Base-by-base conservation (phyloP, 1,284 basidiomycete genomes). In the Cryptococcus sp. region DNA sequence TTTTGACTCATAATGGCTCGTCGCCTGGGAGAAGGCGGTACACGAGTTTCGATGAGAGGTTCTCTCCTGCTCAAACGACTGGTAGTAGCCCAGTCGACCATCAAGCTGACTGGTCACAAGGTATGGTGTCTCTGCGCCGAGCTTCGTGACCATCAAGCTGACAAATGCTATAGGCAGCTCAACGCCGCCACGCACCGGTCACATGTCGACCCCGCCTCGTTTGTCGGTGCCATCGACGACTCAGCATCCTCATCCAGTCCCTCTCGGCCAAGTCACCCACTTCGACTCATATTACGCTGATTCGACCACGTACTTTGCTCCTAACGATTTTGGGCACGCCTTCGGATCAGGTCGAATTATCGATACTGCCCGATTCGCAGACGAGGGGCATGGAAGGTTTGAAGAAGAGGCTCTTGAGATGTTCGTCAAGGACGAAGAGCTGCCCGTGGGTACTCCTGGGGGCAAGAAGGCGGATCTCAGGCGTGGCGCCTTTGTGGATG, bases 221-320 rank as follows among this genome's bases (percentile, higher is more conserved):
- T 35, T 35, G 31, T 35, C 31, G 5, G 31, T 53, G 3, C 55
- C 61, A 35, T 22, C 48, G n/a, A 65, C 62, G 15, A 50, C 55
- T 17, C 66, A 71, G 46, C 68, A 70, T 53, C 63, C 70, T 2
- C 66, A 67, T 47, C 66, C 68, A 16, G 57, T 63, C 13, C 68
- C 68, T 17, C 57, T 60, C n/a, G 46, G 56, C 17, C 49, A 45
- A 39, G 25, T 47, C 6, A 50, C 50, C 47, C n/a, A 57, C 19
- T 51, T 49, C 53, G 50, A 56, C 31, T 62, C 58, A 0, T 38
- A 57, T 11, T 54, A 59, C 19, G 59, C 57, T 8, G 58, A 55
- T 25, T 60, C 56, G 6, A 50, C 53, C 2, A 61, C 51, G 17
- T 59, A 57, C 35, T 62, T 65, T 42, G 44, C 58, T 5, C 52